These are phyloP conservation scores for Aspergillus coremiiformis DNA, from an alignment of 495 filamentous ascomycete genomes.

Conservation along the genomic window DNA sequence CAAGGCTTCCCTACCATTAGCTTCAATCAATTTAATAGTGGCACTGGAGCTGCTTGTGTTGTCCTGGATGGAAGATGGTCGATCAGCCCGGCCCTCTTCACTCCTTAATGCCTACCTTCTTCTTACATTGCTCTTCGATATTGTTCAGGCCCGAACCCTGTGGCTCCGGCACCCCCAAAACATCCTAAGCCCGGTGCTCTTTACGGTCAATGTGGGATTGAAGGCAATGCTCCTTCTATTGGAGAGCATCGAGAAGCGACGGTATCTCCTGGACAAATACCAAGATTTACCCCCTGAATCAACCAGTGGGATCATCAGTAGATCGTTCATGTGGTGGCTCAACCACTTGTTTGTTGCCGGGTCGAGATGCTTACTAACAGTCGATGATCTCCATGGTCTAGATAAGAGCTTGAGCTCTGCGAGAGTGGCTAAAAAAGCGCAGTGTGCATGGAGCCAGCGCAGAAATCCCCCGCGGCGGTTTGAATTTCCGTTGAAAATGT, in stretches of 20 bases:
- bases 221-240: background rate
- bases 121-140: conserved; percentile 6
- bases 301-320: conserved; percentile 12
- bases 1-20: background rate
- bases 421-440: too few species aligned
- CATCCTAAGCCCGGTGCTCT: background rate
- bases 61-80: conserved; percentile 14
- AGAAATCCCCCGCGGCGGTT: too few species aligned
- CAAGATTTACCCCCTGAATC: conserved; percentile 4
- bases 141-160: background rate
- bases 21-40: background rate
- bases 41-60: background rate
- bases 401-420: too few species aligned
- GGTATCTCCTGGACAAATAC: background rate
- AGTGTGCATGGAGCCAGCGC: too few species aligned
- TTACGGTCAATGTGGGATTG: background rate
- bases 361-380: too few species aligned
- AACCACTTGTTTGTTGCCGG: conserved; percentile 11
- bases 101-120: conserved; percentile 14
- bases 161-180: background rate
- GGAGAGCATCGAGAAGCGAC: background rate
- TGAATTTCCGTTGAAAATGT: too few species aligned
- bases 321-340: conserved; percentile 13
- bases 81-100: conserved; percentile 16
- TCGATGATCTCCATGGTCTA: too few species aligned